A percentile compares a stretch with the other conserved stretches of the same genome.
Evolutionary conservation across 805 yeast genomes (phyloP).

Genomic region (Candida multigemmis): DNA sequence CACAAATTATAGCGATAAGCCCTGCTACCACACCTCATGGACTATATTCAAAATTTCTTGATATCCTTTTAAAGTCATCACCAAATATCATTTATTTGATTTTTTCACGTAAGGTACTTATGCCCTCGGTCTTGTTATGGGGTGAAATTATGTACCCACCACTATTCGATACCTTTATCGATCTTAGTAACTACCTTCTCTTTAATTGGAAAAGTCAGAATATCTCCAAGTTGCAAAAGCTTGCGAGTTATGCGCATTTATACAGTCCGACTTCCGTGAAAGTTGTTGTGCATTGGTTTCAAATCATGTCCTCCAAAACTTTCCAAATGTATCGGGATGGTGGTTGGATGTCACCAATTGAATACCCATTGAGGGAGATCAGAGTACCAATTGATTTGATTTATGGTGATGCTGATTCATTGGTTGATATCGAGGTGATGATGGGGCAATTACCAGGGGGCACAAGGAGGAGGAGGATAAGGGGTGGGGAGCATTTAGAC

Average conservation of each 20-base stretch:
- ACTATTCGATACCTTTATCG: constrained; percentile 63
- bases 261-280: constrained; percentile 90
- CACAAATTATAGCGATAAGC: constrained; percentile 69
- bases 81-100: constrained; percentile 63
- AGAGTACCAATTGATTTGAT: constrained; percentile 64
- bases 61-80: constrained; percentile 63
- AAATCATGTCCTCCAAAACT: constrained; percentile 64
- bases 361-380: constrained; percentile 31
- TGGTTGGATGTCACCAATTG: constrained; percentile 20
- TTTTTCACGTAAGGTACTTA: constrained; percentile 66
- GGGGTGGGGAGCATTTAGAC: constrained; percentile 81
- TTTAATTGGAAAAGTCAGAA: constrained; percentile 77
- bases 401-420: constrained; percentile 73
- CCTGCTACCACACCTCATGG: constrained; percentile 95
- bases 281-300: constrained; percentile 94
- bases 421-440: constrained; percentile 81
- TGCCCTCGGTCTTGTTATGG: constrained; percentile 80
- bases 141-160: constrained; percentile 70
- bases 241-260: constrained; percentile 74
- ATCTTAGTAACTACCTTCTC: constrained; percentile 52
- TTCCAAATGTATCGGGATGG: constrained; percentile 87
- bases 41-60: constrained; percentile 65
- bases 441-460: constrained; percentile 52
- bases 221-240: constrained; percentile 65
- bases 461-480: constrained; percentile 49